Percentiles rank a stretch among this genome's conserved stretches.
Evolutionary conservation across 192 early-diverging fungal species (phyloP).

Genomic region (Coemansia sp.): DNA sequence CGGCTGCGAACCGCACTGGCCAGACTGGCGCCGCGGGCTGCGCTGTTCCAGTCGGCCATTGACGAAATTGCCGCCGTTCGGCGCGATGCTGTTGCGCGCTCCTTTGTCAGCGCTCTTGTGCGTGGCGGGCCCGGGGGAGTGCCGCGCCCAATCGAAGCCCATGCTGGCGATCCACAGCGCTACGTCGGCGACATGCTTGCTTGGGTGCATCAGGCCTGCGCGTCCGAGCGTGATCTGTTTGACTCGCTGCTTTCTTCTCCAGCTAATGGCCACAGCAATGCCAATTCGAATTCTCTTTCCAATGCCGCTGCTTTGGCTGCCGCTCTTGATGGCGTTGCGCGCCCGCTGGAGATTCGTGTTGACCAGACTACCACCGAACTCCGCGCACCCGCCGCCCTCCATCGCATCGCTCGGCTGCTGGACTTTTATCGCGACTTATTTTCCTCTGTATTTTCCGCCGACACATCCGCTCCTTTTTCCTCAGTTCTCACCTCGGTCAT

Average conservation of each 20-base stretch:
- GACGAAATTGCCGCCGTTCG: conserved; percentile 21
- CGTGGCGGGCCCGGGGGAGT: conserved; percentile 22
- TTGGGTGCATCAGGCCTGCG: conserved; percentile 92
- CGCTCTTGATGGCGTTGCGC: conserved; percentile 27
- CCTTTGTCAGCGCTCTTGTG: conserved; percentile 33
- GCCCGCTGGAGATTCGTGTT: conserved; percentile 45
- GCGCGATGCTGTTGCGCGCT: conserved; percentile 26
- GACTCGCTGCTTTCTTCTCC: conserved; percentile 49
- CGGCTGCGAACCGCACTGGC: conserved; percentile 26
- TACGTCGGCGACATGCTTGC: conserved; percentile 97
- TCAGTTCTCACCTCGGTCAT: conserved; percentile 18
- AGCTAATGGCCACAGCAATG: neutral
- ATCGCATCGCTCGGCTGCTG: conserved; percentile 30
- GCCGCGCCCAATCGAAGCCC: conserved; percentile 86
- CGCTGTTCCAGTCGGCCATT: conserved; percentile 25
- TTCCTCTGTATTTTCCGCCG: conserved; percentile 4
- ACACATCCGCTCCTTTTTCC: neutral
- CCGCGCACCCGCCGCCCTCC: conserved; percentile 14
- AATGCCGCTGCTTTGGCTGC: conserved; percentile 16
- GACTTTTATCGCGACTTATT: conserved; percentile 35
- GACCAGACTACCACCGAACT: conserved; percentile 27
- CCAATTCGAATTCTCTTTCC: neutral
- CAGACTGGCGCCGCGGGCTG: conserved; percentile 20
- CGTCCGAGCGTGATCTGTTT: conserved; percentile 85
- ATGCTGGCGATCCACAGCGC: conserved; percentile 87